Evolutionary conservation across 2,329 filamentous ascomycete genomes (phyloP).

Genomic region (Claviceps quebecensis): DNA sequence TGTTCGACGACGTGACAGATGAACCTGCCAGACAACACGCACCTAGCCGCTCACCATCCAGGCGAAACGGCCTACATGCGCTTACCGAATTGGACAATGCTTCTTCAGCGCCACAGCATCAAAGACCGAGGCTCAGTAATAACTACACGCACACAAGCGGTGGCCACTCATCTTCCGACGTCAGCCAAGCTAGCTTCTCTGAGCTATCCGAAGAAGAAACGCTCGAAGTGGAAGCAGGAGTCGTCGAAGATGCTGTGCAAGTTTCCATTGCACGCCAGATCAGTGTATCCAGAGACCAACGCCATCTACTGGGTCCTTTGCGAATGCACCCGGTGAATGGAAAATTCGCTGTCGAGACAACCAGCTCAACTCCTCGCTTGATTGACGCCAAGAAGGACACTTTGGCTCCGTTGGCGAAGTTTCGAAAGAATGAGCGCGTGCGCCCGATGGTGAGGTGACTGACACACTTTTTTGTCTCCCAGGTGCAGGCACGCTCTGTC

Average conservation of each 20-base stretch:
- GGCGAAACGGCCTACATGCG: neutral
- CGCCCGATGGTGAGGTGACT: constrained; percentile 34
- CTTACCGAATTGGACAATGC: neutral
- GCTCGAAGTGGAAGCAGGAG: constrained; percentile 13
- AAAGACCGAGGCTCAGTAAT: neutral
- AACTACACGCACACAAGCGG: neutral
- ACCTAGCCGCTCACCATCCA: neutral
- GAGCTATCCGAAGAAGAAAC: constrained; percentile 1
- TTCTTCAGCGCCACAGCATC: neutral
- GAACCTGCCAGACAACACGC: neutral
- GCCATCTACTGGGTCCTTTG: constrained; percentile 43
- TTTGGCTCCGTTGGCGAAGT: constrained; percentile 20
- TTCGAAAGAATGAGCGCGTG: constrained; percentile 39
- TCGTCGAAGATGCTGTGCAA: constrained; percentile 42
- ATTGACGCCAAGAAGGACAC: constrained; percentile 22
- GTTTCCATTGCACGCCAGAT: constrained; percentile 56
- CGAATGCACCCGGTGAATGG: constrained; percentile 14
- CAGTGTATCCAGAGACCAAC: constrained; percentile 48
- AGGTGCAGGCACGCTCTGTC: no score
- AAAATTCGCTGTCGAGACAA: constrained; percentile 19
- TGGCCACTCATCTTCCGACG: neutral
- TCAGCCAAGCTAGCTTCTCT: neutral
- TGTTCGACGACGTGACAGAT: neutral
- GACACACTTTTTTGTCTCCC: neutral
- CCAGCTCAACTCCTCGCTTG: constrained; percentile 31